phyloP scores from a whole-genome alignment of 2,329 filamentous ascomycete genomes.

The Xylaria arbuscula region DNA sequence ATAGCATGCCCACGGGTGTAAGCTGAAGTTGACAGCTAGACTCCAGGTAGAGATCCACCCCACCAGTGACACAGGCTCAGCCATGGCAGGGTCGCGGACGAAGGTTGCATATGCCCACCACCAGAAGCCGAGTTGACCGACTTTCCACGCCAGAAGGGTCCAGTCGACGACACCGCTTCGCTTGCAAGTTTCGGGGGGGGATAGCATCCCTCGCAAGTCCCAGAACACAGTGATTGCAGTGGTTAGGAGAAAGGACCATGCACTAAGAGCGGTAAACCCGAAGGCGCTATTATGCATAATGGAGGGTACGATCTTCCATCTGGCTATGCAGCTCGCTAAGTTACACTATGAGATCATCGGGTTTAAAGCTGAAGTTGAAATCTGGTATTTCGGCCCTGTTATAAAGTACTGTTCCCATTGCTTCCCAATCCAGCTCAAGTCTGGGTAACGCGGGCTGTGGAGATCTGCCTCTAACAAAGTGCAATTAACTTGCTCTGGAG shows the following conservation, averaged over 20 bases:
- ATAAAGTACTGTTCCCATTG: constrained; percentile 3
- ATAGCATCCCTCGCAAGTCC: constrained; percentile 2
- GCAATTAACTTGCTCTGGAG: constrained; percentile 4
- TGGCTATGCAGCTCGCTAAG: constrained; percentile 6
- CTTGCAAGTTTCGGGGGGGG: not conserved
- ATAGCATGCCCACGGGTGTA: constrained; percentile 6
- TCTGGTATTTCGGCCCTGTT: constrained; percentile 5
- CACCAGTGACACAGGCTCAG: constrained; percentile 5
- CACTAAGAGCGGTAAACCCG: not conserved
- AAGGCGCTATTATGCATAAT: constrained; percentile 2
- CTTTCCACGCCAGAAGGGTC: constrained; percentile 2
- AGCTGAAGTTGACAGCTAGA: constrained; percentile 5
- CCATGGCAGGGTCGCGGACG: not conserved
- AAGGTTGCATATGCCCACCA: constrained; percentile 1
- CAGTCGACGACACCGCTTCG: not conserved
- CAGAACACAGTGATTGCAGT: constrained; percentile 5
- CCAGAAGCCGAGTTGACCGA: constrained; percentile 6
- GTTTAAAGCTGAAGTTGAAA: constrained; percentile 1
- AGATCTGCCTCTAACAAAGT: not conserved
- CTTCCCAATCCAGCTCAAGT: constrained; percentile 6
- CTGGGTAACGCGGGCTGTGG: not conserved
- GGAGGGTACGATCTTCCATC: constrained; percentile 6
- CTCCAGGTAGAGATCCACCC: not conserved
- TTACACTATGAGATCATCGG: constrained; percentile 4
- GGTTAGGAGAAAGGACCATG: not conserved